Evolutionary conservation across 2,329 filamentous ascomycete species (phyloP), one percentile per base, ranked within the genome.

Genomic region (Apiospora marii): DNA sequence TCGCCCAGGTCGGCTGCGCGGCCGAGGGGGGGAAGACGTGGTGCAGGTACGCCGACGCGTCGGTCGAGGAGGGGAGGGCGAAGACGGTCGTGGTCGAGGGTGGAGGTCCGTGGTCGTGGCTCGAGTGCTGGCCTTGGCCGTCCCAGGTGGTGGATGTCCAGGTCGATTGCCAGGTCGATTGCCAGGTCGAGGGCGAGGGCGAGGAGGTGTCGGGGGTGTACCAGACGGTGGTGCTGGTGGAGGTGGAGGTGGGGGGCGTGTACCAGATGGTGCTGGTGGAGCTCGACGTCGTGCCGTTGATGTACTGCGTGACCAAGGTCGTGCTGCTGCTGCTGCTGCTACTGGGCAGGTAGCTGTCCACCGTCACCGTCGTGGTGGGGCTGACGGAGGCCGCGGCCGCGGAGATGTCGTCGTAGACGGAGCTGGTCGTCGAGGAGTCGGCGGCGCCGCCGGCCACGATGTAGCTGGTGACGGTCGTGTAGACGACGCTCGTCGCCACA

Each of bases 1-100:
- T 76, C 7, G 73, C 74, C 75, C 75, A 76, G 10, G 75, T 75
- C 3, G 75, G 75, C 10, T 73, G 72, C 16, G 72, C 67, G 10
- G 67, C 72, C 12, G 41, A 14, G 13, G 67, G 0, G 5, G 72
- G 72, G 61, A 70, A 73, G 10, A 67, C 72, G 58, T 70, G 70
- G 24, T 70, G 46, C 19, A 73, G 67, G 48, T 73, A 73, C 16
- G 22, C 46, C 16, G 67, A 37, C 22, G 72, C 72, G 67, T 73
- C 72, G 2, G 68, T 71, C 24, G 69, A 71, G 19, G 27, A 4
- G 14, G 72, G 72, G 4, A 73, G 72, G 8, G 53, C 61, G 58
- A 48, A 44, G 34, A 41, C 58, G 12, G 68, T 51, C 48, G 68
- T 70, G 10, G 37, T 27, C n/a, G 46, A 19, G 7, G 68, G 49